Conservation (phyloP, 2,329 filamentous ascomycete genomes). For the Plectosphaerella sp. region DNA sequence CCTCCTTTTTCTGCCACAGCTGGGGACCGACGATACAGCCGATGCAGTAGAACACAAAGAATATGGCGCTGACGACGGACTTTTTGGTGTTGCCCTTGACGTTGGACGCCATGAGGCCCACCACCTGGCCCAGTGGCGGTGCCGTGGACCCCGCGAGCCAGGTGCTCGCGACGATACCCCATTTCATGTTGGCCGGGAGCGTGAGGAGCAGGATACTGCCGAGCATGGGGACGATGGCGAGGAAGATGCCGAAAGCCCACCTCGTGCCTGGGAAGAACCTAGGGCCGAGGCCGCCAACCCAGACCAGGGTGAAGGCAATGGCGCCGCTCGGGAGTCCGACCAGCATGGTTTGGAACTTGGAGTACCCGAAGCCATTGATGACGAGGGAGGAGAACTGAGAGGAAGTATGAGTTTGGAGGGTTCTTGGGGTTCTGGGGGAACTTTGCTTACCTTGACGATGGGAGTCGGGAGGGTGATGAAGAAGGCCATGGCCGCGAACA, state of each 20-base stretch:
- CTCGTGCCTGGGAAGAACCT: slow-evolving; percentile 11
- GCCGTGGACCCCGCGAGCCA: slow-evolving; percentile 15
- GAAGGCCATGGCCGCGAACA: slow-evolving; percentile 15
- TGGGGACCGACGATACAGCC: slow-evolving; percentile 18
- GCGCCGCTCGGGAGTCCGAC: slow-evolving; percentile 7
- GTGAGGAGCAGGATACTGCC: slow-evolving; percentile 8
- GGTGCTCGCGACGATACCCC: slow-evolving; percentile 17
- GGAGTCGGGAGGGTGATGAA: slow-evolving; percentile 15
- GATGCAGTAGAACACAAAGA: slow-evolving; percentile 19
- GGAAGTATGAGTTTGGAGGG: not conserved
- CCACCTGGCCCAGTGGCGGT: slow-evolving; percentile 1
- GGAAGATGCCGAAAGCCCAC: slow-evolving; percentile 16
- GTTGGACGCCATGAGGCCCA: slow-evolving; percentile 12
- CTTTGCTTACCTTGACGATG: slow-evolving; percentile 11
- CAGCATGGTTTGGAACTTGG: slow-evolving; percentile 10
- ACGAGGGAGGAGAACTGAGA: slow-evolving; percentile 8
- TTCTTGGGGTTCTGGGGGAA: too few species aligned
- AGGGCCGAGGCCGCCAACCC: slow-evolving; percentile 15
- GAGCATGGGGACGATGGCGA: slow-evolving; percentile 5
- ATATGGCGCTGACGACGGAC: slow-evolving; percentile 14
- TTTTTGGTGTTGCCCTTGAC: slow-evolving; percentile 24
- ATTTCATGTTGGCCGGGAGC: slow-evolving; percentile 10
- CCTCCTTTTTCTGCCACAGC: slow-evolving; percentile 15
- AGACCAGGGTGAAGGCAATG: not conserved
- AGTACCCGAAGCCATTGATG: slow-evolving; percentile 11